Evolutionary conservation across 2,329 filamentous ascomycete species (phyloP).

Genomic region (Cytospora piceicola): DNA sequence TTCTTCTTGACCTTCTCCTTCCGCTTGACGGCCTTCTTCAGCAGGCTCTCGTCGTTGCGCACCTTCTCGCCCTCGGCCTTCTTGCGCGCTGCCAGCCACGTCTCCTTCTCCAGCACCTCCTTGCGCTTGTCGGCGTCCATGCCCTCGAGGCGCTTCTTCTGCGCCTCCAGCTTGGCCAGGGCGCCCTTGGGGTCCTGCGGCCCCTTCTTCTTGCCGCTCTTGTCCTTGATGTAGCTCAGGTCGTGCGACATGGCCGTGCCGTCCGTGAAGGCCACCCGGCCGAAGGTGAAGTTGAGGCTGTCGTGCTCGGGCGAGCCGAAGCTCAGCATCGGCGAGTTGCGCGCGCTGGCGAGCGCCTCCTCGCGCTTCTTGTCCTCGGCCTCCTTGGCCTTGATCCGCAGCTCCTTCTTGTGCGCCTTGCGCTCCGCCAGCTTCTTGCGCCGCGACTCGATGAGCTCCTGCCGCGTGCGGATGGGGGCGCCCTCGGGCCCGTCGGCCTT

Average conservation of each 20-base stretch:
- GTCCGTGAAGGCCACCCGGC: slow-evolving; percentile 87
- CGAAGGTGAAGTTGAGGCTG: slow-evolving; percentile 80
- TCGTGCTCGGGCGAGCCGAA: slow-evolving; percentile 47
- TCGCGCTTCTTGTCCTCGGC: slow-evolving; percentile 74
- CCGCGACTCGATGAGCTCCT: slow-evolving; percentile 89
- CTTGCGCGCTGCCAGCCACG: slow-evolving; percentile 90
- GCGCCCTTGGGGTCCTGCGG: slow-evolving; percentile 84
- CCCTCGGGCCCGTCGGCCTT: slow-evolving; percentile 87
- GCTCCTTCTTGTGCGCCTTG: slow-evolving; percentile 86
- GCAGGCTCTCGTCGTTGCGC: slow-evolving; percentile 78
- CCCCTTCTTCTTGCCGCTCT: slow-evolving; percentile 69
- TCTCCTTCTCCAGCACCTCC: slow-evolving; percentile 90
- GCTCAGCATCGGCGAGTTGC: slow-evolving; percentile 62
- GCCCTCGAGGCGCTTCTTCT: slow-evolving; percentile 75
- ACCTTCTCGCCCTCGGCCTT: slow-evolving; percentile 88
- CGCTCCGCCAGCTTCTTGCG: slow-evolving; percentile 85
- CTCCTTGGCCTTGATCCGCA: slow-evolving; percentile 74
- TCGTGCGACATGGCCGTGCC: slow-evolving; percentile 78
- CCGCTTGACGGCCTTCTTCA: slow-evolving; percentile 94
- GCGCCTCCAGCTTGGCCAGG: slow-evolving; percentile 82
- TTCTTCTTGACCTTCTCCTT: slow-evolving; percentile 90
- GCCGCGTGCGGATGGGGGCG: slow-evolving; percentile 79
- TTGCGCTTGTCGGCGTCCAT: slow-evolving; percentile 81
- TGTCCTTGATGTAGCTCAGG: slow-evolving; percentile 60
- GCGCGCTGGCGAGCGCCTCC: slow-evolving; percentile 61